Evolutionary conservation across 169 alveolate species (phyloP), one percentile per base, ranked within the genome.

Genomic region (Eimeria maxima): DNA sequence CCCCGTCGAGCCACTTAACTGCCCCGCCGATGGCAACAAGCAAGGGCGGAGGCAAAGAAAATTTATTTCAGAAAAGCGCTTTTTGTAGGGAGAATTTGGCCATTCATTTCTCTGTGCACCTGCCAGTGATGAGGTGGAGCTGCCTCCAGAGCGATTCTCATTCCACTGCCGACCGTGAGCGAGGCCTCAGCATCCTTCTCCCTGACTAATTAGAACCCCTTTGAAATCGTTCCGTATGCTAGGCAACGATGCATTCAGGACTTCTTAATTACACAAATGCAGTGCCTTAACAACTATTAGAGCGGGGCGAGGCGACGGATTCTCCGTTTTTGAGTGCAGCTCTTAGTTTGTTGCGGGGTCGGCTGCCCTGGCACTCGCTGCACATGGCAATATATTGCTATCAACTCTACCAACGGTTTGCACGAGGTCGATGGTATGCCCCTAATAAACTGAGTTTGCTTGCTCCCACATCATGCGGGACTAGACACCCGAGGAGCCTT

Each of bases 341-440:
- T 73, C 44, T 69, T 20, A 38, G 33, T 42, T 3, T 29, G 50
- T 53, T 38, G 83, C 42, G 83, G 83, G 27, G 83, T 73, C 83
- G 83, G 83, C 83, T 38, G 83, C 55, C 83, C 83, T 73, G 55
- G 83, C 55, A 73, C 27, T 45, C 45, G 83, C 83, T 38, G 55
- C n/a, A 18, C 29, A 4, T 29, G 83, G 83, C 83, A 73, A 18
- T 38, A 38, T 33, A 73, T 3, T 38, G 33, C 83, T 73, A 73
- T 1, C 29, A 73, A 38, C 16, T 38, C 55, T 53, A 73, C 27
- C 33, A 4, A 16, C 0, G 14, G 83, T 5, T 73, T 33, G 27
- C 20, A 38, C 55, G 13, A 27, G 50, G 83, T 18, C 42, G 2
- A 33, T 73, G 27, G 83, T 29, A 27, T 38, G 50, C 55, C 5